phyloP scores from a whole-genome alignment of 441 rosid genomes.

The Pelargonium cotyledonis region DNA sequence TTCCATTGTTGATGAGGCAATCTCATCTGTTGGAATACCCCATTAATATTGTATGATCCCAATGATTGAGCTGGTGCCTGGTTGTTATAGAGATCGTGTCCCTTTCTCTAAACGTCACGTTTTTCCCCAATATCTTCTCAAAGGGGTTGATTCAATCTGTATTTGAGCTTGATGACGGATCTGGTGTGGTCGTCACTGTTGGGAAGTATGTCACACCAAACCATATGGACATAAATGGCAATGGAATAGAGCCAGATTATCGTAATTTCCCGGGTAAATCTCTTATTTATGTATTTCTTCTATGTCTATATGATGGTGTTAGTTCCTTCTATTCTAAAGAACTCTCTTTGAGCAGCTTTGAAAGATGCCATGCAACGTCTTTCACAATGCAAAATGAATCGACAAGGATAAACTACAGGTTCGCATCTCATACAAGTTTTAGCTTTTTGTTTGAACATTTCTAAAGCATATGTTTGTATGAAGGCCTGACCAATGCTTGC shows the following conservation, averaged over 20 bases:
- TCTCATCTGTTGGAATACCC: no score
- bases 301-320: neutral
- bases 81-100: neutral
- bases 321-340: conserved; percentile 6
- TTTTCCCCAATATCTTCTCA: neutral
- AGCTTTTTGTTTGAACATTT: no score
- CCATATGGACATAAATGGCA: conserved; percentile 85
- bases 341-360: conserved; percentile 51
- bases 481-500: no score
- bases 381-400: conserved; percentile 45
- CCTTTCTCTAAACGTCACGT: neutral
- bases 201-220: conserved; percentile 91
- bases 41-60: neutral
- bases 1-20: no score
- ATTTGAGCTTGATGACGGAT: conserved; percentile 83
- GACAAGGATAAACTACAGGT: conserved; percentile 36
- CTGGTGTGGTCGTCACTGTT: conserved; percentile 78
- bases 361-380: conserved; percentile 54
- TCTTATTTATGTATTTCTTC: neutral
- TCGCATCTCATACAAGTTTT: neutral
- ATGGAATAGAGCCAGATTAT: conserved; percentile 80
- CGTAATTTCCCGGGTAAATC: conserved; percentile 53
- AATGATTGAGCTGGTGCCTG: neutral
- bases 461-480: no score
- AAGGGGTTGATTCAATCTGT: conserved; percentile 92